A percentile compares a stretch with the other conserved stretches of the same genome.
Evolutionary conservation across 129 eudicot genomes (phyloP).

Genomic region (Gnaphalium uliginosum): DNA sequence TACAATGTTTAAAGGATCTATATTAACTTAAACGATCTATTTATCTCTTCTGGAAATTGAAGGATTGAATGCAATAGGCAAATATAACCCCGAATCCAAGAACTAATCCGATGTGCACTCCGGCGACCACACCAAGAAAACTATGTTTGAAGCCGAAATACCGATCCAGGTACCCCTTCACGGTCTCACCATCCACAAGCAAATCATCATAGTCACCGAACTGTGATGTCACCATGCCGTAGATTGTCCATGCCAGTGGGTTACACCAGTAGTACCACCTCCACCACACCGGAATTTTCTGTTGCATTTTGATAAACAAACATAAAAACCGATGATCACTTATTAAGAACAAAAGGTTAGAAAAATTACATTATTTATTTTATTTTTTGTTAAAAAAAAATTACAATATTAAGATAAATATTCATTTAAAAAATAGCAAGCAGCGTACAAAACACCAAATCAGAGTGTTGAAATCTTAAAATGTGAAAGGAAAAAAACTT

Average conservation of each 20-base stretch:
- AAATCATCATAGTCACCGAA: constrained; percentile 44
- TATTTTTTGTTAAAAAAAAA: too few relatives aligned
- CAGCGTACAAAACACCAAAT: neutral
- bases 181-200: constrained; percentile 22
- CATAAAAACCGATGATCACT: neutral
- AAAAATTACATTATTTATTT: neutral
- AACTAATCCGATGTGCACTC: constrained; percentile 34
- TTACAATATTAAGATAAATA: neutral
- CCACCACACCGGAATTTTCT: constrained; percentile 86
- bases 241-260: constrained; percentile 73
- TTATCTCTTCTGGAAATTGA: constrained; percentile 62
- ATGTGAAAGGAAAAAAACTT: constrained; percentile 14
- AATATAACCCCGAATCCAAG: constrained; percentile 36
- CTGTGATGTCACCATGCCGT: constrained; percentile 66
- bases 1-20: too few relatives aligned
- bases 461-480: neutral
- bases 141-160: constrained; percentile 50
- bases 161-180: constrained; percentile 34
- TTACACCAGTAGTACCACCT: constrained; percentile 76
- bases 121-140: constrained; percentile 45
- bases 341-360: neutral
- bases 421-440: neutral
- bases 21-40: constrained; percentile 14
- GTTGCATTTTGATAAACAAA: constrained; percentile 23
- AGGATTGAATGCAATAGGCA: constrained; percentile 44